These are phyloP conservation scores for Kazachstania taianensis DNA, from an alignment of 805 yeast species.

Conservation along the genomic window DNA sequence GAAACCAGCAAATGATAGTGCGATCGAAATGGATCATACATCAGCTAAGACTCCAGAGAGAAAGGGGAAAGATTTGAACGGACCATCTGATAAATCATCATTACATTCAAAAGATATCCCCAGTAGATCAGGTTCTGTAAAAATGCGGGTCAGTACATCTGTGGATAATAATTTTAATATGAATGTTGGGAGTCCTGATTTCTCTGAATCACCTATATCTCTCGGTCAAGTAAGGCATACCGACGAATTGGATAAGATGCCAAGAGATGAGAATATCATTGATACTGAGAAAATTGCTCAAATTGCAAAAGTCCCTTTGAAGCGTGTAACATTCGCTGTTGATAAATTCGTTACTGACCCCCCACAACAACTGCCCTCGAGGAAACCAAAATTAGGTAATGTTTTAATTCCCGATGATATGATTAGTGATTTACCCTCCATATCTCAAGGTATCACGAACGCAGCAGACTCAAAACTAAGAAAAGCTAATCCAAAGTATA, in stretches of 20 bases:
- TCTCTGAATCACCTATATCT: neutral
- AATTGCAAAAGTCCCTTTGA: slow-evolving; percentile 28
- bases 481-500: slow-evolving; percentile 9
- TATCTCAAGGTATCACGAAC: slow-evolving; percentile 59
- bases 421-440: slow-evolving; percentile 45
- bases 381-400: slow-evolving; percentile 73
- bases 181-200: slow-evolving; percentile 1
- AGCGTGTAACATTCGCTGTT: slow-evolving; percentile 68
- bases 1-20: slow-evolving; percentile 3
- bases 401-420: slow-evolving; percentile 63
- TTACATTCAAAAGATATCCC: too few species aligned
- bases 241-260: neutral
- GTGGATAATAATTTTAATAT: neutral
- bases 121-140: too few species aligned
- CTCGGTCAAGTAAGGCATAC: neutral
- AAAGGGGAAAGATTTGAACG: too few species aligned
- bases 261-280: too few species aligned
- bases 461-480: slow-evolving; percentile 28
- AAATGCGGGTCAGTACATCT: too few species aligned
- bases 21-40: neutral
- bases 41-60: neutral
- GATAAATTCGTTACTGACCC: slow-evolving; percentile 71
- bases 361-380: slow-evolving; percentile 87
- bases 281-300: neutral
- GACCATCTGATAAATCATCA: too few species aligned